Conservation (phyloP, 805 yeast species). For the Yamadazyma kitorensis region DNA sequence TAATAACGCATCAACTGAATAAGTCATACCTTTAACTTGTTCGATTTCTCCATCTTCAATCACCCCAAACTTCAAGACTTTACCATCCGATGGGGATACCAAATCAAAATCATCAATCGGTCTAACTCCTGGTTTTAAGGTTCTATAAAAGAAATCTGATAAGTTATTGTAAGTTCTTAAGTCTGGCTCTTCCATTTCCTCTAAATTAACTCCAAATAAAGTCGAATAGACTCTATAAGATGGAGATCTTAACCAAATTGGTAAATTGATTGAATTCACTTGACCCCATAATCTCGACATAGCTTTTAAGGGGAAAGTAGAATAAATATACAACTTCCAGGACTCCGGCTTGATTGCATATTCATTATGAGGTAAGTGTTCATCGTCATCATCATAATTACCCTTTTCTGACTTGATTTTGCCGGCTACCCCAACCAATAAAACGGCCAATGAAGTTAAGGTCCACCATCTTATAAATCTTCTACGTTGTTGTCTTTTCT, state of each 20-base stretch:
- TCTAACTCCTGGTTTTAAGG: slow-evolving; percentile 71
- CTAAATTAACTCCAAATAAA: slow-evolving; percentile 82
- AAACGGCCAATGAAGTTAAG: slow-evolving; percentile 48
- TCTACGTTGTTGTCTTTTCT: slow-evolving; percentile 36
- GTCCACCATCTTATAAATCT: slow-evolving; percentile 53
- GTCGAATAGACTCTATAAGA: slow-evolving; percentile 75
- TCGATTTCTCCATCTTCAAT: slow-evolving; percentile 84
- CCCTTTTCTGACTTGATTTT: slow-evolving; percentile 37
- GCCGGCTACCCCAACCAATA: slow-evolving; percentile 54
- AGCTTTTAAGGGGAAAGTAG: slow-evolving; percentile 87
- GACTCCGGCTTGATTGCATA: slow-evolving; percentile 62
- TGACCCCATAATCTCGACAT: slow-evolving; percentile 94
- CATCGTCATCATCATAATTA: slow-evolving; percentile 26
- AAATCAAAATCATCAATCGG: slow-evolving; percentile 67
- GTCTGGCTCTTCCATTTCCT: slow-evolving; percentile 85
- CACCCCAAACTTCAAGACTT: slow-evolving; percentile 78
- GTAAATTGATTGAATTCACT: slow-evolving; percentile 77
- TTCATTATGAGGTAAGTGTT: slow-evolving; percentile 26
- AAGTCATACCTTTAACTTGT: slow-evolving; percentile 95
- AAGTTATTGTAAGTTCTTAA: slow-evolving; percentile 72
- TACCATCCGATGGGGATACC: slow-evolving; percentile 94
- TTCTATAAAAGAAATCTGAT: slow-evolving; percentile 88
- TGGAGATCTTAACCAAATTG: slow-evolving; percentile 83
- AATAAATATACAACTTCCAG: slow-evolving; percentile 88
- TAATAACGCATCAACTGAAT: slow-evolving; percentile 80